Evolutionary conservation across 441 rosid species (phyloP), one percentile per base, ranked within the genome.

Genomic region (Adansonia rubrostipa): DNA sequence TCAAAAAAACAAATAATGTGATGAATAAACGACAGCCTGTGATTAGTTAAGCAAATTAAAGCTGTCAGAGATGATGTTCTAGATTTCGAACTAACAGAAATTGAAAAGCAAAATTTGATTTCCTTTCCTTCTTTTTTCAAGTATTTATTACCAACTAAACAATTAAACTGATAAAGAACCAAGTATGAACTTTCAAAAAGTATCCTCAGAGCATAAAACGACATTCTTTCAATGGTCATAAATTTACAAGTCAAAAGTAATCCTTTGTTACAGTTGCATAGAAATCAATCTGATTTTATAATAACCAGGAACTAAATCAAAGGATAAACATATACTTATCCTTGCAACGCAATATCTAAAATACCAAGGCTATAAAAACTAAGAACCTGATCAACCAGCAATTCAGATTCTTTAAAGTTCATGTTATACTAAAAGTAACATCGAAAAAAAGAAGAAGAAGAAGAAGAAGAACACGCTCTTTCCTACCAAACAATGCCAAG

Each of bases 141-240:
- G 19, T 50, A 51, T 77, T 58, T 50, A 40, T 61, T 76, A 66
- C 66, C 48, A 51, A 77, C 5, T 67, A 77, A 61, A 63, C 71
- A 56, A 45, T 36, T 53, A 14, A 50, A 73, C 36, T 57, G 40
- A 24, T 33, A 7, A 24, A 69, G 22, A 74, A 56, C 17, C 9
- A 73, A 20, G 9, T 8, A 17, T 6, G 57, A 74, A 48, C 11
- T 19, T 56, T 14, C 4, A 10, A 71, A 60, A 47, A n/a, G 28
- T 11, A 66, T 9, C 8, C 54, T 67, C 71, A 14, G 45, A 33
- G 17, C 10, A 57, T 48, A 33, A 70, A 45, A 14, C 40, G 36
- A n/a, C 13, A 57, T 19, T 60, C 11, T 20, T 42, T 17, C 56
- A 24, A 47, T 20, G 73, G 20, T 67, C 72, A 67, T 17, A 19